phyloP scores from a whole-genome alignment of 768 basidiomycete species.

The Obba rivulosa region DNA sequence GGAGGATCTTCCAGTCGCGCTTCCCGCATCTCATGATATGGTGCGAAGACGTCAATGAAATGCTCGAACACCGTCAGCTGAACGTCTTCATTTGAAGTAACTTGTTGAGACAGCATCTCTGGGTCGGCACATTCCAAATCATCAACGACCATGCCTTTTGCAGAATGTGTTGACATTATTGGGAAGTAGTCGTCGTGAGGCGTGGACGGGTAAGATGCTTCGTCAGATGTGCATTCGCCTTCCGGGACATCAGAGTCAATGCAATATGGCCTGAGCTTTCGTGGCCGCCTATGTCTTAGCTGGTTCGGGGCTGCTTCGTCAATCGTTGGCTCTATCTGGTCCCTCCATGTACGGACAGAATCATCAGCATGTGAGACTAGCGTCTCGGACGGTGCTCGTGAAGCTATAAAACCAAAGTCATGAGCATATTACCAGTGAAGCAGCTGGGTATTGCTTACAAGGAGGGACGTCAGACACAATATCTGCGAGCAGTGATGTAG shows the following conservation, averaged over 20 bases:
- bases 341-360: background rate
- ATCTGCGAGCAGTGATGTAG: background rate
- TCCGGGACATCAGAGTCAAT: conserved; percentile 31
- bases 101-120: no score
- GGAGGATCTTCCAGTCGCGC: conserved; percentile 30
- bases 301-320: background rate
- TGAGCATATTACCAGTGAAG: background rate
- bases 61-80: conserved; percentile 18
- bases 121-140: no score
- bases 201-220: conserved; percentile 5
- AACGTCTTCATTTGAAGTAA: conserved; percentile 11
- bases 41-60: conserved; percentile 43
- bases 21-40: conserved; percentile 49
- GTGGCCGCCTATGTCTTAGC: conserved; percentile 19
- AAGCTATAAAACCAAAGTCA: background rate
- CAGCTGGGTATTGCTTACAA: conserved; percentile 1
- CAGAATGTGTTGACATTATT: no score
- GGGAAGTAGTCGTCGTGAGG: conserved; percentile 11
- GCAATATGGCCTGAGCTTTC: conserved; percentile 32
- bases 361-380: conserved; percentile 6
- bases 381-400: conserved; percentile 10
- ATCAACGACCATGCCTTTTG: no score
- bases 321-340: background rate
- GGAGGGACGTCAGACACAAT: conserved; percentile 6
- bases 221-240: conserved; percentile 18